Percentiles rank a stretch among this genome's conserved stretches.
phyloP scores from a whole-genome alignment of 345 rosid genomes.

The Citrus trifoliata region DNA sequence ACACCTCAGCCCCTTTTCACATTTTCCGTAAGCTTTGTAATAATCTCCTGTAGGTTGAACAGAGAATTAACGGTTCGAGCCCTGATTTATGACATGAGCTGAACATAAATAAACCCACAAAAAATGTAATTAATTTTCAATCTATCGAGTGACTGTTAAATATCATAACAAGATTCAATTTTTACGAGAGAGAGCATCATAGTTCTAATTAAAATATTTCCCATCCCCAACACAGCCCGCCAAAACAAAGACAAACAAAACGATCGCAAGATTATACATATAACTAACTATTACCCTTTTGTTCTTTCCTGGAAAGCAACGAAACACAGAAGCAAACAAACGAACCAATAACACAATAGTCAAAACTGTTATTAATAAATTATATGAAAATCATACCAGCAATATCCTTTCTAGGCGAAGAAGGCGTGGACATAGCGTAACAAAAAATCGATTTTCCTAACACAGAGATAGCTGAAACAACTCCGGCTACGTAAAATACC shows the following conservation, averaged over 20 bases:
- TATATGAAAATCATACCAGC: conserved; percentile 36
- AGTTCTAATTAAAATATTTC: neutral
- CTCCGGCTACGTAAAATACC: conserved; percentile 74
- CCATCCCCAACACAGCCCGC: neutral
- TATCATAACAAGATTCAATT: neutral
- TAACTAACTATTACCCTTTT: neutral
- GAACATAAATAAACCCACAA: neutral
- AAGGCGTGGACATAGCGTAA: conserved; percentile 46
- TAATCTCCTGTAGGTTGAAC: neutral
- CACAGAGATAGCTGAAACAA: conserved; percentile 68
- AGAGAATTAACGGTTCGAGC: neutral
- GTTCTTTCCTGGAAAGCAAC: neutral
- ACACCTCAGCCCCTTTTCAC: neutral
- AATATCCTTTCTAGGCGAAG: conserved; percentile 43
- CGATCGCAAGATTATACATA: neutral
- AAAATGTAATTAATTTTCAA: too few species aligned
- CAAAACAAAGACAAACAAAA: neutral
- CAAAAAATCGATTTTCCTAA: conserved; percentile 59
- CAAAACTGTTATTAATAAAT: neutral
- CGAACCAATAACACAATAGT: neutral
- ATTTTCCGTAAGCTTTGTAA: neutral
- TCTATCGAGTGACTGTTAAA: too few species aligned
- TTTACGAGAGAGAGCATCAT: neutral
- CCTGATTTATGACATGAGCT: neutral
- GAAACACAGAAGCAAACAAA: neutral